Conservation (phyloP, 2,329 filamentous ascomycete genomes). For the Fusarium sp. region DNA sequence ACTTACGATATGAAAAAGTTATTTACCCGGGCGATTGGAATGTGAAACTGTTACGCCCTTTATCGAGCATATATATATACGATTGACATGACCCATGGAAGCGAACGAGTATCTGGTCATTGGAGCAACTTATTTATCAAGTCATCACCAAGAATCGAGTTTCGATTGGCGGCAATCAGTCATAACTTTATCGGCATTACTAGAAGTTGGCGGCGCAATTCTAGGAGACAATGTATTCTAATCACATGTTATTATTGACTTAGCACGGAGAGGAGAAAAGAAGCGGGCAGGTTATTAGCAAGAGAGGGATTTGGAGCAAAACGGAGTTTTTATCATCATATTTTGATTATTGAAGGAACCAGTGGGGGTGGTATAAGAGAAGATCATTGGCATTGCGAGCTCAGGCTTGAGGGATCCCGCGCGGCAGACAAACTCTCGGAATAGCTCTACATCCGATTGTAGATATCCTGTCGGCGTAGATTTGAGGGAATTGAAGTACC, state of each 20-base stretch:
- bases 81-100: conserved; percentile 23
- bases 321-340: conserved; percentile 28
- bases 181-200: conserved; percentile 5
- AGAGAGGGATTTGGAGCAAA: conserved; percentile 5
- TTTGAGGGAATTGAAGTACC: conserved; percentile 34
- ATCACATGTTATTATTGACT: conserved; percentile 5
- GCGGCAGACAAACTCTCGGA: conserved; percentile 5
- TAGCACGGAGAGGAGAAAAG: neutral
- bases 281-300: conserved; percentile 6
- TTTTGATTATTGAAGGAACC: conserved; percentile 22
- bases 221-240: conserved; percentile 11
- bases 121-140: neutral
- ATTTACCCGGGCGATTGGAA: conserved; percentile 3
- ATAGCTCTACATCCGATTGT: conserved; percentile 29
- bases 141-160: conserved; percentile 16
- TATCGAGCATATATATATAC: neutral
- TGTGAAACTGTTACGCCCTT: neutral
- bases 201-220: conserved; percentile 16
- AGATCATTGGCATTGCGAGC: conserved; percentile 16
- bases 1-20: neutral
- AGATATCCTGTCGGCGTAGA: conserved; percentile 37
- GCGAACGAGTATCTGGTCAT: neutral
- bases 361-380: neutral
- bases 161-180: neutral
- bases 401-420: neutral